phyloP scores from a whole-genome alignment of 495 filamentous ascomycete genomes.

The Clohesyomyces aquaticus region DNA sequence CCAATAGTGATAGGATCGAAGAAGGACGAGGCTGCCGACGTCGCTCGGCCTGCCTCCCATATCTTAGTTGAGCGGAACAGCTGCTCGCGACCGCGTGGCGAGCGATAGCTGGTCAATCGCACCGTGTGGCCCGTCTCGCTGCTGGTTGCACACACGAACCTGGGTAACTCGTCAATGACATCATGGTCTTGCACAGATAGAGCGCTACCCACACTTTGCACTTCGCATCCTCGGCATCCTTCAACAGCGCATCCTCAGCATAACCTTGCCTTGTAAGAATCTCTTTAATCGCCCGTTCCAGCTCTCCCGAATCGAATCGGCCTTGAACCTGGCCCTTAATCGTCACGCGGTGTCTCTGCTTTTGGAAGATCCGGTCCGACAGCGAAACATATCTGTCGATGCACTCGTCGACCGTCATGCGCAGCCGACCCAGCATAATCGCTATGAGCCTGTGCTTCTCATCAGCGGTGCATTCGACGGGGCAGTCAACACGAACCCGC shows the following conservation, averaged over 20 bases:
- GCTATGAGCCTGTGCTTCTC: conserved; percentile 16
- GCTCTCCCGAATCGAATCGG: conserved; percentile 49
- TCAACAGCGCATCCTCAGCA: conserved; percentile 49
- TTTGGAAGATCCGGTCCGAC: conserved; percentile 31
- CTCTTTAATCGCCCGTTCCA: conserved; percentile 52
- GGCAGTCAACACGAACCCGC: conserved; percentile 28
- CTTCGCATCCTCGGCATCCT: conserved; percentile 45
- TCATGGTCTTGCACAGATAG: not conserved
- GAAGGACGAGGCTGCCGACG: conserved; percentile 26
- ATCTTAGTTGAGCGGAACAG: conserved; percentile 31
- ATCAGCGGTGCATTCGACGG: conserved; percentile 24
- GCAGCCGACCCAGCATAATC: not conserved
- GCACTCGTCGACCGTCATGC: not conserved
- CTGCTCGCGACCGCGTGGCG: conserved; percentile 21
- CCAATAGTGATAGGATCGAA: conserved; percentile 45
- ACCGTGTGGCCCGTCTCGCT: conserved; percentile 25
- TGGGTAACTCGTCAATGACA: conserved; percentile 6
- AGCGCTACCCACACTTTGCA: conserved; percentile 43
- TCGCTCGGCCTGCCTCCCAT: conserved; percentile 27
- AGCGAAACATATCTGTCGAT: conserved; percentile 26
- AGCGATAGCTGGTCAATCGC: conserved; percentile 21
- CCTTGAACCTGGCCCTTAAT: conserved; percentile 45
- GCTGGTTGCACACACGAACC: conserved; percentile 26
- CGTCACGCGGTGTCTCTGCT: conserved; percentile 46
- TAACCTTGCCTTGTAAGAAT: conserved; percentile 47